Percentiles rank a stretch among this genome's conserved stretches.
Conservation (phyloP, 1,139 yeast species). For the Waltiozyma sp. region DNA sequence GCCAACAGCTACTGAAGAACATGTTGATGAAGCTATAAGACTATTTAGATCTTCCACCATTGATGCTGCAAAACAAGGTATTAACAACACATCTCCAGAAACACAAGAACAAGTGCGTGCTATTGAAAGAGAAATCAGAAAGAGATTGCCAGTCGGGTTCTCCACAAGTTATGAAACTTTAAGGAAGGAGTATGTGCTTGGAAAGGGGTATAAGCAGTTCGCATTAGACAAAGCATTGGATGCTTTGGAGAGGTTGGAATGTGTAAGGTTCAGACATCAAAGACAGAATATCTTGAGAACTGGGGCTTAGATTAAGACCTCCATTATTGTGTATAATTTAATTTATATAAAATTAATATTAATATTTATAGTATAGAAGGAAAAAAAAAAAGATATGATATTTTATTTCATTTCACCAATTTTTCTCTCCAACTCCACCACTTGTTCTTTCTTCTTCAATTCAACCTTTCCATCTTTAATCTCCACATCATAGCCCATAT, state of each 20-base stretch:
- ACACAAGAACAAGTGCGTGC: slow-evolving; percentile 59
- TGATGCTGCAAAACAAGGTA: slow-evolving; percentile 84
- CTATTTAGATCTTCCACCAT: slow-evolving; percentile 93
- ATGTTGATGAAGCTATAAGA: slow-evolving; percentile 92
- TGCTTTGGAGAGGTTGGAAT: slow-evolving; percentile 77
- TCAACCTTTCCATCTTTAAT: slow-evolving; percentile 44
- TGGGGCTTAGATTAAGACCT: slow-evolving; percentile 44
- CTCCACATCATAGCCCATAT: slow-evolving; percentile 51
- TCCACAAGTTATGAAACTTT: slow-evolving; percentile 82
- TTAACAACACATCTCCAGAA: slow-evolving; percentile 37
- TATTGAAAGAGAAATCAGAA: slow-evolving; percentile 76
- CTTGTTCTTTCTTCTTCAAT: slow-evolving; percentile 17
- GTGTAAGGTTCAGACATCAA: slow-evolving; percentile 79
- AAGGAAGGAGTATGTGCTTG: slow-evolving; percentile 72
- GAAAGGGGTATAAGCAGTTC: slow-evolving; percentile 51
- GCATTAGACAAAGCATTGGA: slow-evolving; percentile 80
- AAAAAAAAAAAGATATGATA: too few species aligned
- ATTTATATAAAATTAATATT: not conserved
- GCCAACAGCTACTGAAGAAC: slow-evolving; percentile 79
- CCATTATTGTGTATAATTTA: too few species aligned
- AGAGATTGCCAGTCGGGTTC: slow-evolving; percentile 95
- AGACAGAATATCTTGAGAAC: slow-evolving; percentile 76
- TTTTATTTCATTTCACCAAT: not conserved
- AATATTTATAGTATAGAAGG: not conserved
- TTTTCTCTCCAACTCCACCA: not conserved